phyloP scores from a whole-genome alignment of 2,329 filamentous ascomycete genomes.

The Colletotrichum lini region DNA sequence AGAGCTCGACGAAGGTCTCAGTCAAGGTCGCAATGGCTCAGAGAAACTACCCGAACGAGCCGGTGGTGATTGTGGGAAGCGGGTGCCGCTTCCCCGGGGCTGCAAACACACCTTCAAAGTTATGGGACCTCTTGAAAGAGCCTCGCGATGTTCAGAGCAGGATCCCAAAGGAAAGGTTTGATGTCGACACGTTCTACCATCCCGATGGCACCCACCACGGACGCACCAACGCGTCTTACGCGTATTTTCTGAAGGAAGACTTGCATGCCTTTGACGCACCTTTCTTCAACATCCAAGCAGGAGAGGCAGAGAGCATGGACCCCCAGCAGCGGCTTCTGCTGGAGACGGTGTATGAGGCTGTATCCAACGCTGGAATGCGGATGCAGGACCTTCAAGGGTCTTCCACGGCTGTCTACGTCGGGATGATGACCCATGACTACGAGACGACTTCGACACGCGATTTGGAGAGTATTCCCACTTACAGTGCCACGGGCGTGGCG shows the following conservation, averaged over 20 bases:
- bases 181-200: conserved; percentile 16
- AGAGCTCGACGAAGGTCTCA: no score
- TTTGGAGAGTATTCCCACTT: conserved; percentile 45
- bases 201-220: conserved; percentile 35
- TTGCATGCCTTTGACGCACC: conserved; percentile 45
- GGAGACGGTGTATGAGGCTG: conserved; percentile 54
- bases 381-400: conserved; percentile 32
- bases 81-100: conserved; percentile 45
- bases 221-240: conserved; percentile 43
- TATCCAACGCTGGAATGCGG: conserved; percentile 43
- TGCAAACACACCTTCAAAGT: conserved; percentile 42
- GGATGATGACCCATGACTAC: conserved; percentile 47
- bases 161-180: conserved; percentile 22
- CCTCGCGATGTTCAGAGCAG: conserved; percentile 28
- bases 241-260: conserved; percentile 44
- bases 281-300: conserved; percentile 49
- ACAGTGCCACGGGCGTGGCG: conserved; percentile 52
- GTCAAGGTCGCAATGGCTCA: no score
- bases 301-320: conserved; percentile 51
- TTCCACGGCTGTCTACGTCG: conserved; percentile 38
- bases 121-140: conserved; percentile 44
- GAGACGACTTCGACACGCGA: conserved; percentile 44
- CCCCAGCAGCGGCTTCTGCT: conserved; percentile 52
- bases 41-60: conserved; percentile 26
- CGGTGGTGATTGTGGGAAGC: conserved; percentile 45